Evolutionary conservation across 768 basidiomycete species (phyloP), one percentile per base, ranked within the genome.

Genomic region (Melanogaster broomeanus): DNA sequence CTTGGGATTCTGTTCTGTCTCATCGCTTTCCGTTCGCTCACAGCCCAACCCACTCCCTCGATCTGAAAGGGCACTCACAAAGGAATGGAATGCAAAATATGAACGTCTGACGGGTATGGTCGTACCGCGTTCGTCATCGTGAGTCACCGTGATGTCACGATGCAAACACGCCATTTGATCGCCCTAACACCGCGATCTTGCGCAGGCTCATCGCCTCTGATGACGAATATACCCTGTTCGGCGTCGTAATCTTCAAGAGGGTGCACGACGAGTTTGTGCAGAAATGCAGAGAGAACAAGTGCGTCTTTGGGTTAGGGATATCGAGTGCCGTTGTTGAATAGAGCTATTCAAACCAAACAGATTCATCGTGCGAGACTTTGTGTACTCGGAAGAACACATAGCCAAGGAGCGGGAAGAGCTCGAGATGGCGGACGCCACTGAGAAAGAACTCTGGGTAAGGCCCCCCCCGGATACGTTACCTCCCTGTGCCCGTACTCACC

Each of bases 361-460:
- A 65, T 98, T 93, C 73, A 86, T 94, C 51, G 83, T 93, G 10
- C 84, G 97, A n/a, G 97, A 99, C 59, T 99, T 98, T 66, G 81
- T 81, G 13, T 98, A 81, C 65, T 91, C 94, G 21, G 88, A 92
- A 64, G 86, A 86, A 38, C 86, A 87, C 52, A 74, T 94, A 25
- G 77, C 77, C 53, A 92, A 87, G 69, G 90, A 96, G 65, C 79
- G 78, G 58, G 81, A 90, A 66, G 96, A 96, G 45, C 73, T 97
- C 12, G 82, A 85, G 28, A 76, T 76, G n/a, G 84, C 93, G 3
- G 85, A 87, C 57, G 77, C 80, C 7, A 91, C 93, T 25, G 97
- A 98, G 78, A 93, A 90, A 71, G 96, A 99, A 63, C 85, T 97
- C 43, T 98, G 97, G 97, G 95, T 96, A 64, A 58, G 85, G n/a